These are phyloP conservation scores for Schwanniomyces yamadae DNA, from an alignment of 805 yeast species.

Conservation along the genomic window DNA sequence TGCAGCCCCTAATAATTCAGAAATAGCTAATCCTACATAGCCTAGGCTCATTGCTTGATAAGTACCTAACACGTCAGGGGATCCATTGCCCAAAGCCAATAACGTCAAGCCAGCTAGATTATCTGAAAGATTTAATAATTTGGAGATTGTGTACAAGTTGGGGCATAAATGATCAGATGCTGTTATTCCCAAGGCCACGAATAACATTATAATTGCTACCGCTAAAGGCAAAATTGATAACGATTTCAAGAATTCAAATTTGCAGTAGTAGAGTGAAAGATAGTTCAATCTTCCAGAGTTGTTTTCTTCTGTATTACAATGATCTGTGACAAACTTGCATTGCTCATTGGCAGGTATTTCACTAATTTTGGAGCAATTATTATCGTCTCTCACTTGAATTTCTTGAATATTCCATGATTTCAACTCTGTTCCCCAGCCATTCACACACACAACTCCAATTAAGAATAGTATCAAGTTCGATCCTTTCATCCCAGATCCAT, in stretches of 20 bases:
- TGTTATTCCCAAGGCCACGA: slow-evolving; percentile 67
- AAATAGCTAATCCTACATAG: slow-evolving; percentile 77
- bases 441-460: too few relatives aligned
- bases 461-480: too few relatives aligned
- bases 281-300: slow-evolving; percentile 39
- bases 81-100: slow-evolving; percentile 87
- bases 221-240: slow-evolving; percentile 16
- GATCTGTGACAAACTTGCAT: slow-evolving; percentile 35
- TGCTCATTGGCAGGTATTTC: slow-evolving; percentile 20
- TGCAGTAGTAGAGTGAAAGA: slow-evolving; percentile 33
- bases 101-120: slow-evolving; percentile 83
- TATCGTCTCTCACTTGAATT: too few relatives aligned
- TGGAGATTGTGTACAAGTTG: slow-evolving; percentile 66
- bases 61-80: slow-evolving; percentile 86
- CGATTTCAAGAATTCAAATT: slow-evolving; percentile 6
- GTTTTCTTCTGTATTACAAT: slow-evolving; percentile 30
- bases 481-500: too few relatives aligned
- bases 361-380: slow-evolving; percentile 9
- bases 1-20: slow-evolving; percentile 90
- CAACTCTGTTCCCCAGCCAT: too few relatives aligned
- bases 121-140: slow-evolving; percentile 62
- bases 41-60: slow-evolving; percentile 74
- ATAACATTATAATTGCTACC: slow-evolving; percentile 40
- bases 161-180: slow-evolving; percentile 86
- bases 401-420: too few relatives aligned